Evolutionary conservation across 202 grass and related monocot genomes (phyloP), one percentile per base, ranked within the genome.

Genomic region (Tripidium arundinaceum): DNA sequence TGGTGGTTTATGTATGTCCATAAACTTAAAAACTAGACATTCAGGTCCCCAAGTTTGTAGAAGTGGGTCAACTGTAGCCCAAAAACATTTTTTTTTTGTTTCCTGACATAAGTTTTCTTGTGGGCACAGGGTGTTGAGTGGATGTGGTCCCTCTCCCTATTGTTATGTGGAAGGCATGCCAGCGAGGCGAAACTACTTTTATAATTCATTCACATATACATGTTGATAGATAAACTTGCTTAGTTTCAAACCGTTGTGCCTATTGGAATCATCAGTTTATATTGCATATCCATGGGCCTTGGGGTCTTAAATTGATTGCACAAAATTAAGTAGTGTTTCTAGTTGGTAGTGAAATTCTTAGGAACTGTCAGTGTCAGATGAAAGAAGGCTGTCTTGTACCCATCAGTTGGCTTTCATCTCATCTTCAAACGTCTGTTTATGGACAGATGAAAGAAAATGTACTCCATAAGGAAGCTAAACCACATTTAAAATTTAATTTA

Each of bases 281-380:
- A 39, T 40, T 69, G 22, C 22, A 16, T 43, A 69, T 43, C 12
- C 21, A 4, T 45, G 41, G 26, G 22, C 24, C 24, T 25, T 18
- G 40, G 40, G 22, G 12, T 70, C 3, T 70, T 28, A 68, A 70
- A 70, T 70, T 70, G 22, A 14, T 76, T 72, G 36, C 34, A 33
- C 59, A 72, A 19, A 34, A 5, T 24, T 33, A 74, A 57, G 25
- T 54, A 63, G 34, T 70, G 62, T 74, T 49, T 74, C 59, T 34
- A 54, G 68, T 65, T 79, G 68, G 50, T 66, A 65, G 34, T 65
- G 47, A 76, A 58, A 68, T 68, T 69, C 47, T 49, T 62, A 39
- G 27, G 54, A 78, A 15, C 37, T 77, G 46, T 57, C 37, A 43
- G 22, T 76, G 15, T 19, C 36, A 27, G 4, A 42, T 76, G 14